phyloP scores from a whole-genome alignment of 805 yeast genomes.

The Candida piceae region DNA sequence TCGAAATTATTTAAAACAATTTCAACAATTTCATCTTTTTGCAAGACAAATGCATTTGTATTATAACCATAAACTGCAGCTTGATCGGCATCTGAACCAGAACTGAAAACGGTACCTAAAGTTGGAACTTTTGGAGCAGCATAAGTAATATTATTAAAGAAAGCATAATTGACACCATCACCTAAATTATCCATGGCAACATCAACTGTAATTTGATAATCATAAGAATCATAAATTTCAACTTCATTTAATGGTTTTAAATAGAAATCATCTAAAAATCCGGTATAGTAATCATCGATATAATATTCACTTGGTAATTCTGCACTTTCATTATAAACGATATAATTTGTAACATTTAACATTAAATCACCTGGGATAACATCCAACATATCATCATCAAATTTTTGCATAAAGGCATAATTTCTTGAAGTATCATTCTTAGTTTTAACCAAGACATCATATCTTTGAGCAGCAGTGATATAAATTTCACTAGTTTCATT shows the following conservation, averaged over 20 bases:
- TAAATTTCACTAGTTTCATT: constrained; percentile 66
- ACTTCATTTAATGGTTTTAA: constrained; percentile 58
- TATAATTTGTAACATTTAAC: constrained; percentile 69
- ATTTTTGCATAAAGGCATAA: constrained; percentile 75
- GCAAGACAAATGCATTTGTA: constrained; percentile 69
- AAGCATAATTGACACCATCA: constrained; percentile 92
- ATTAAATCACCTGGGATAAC: constrained; percentile 55
- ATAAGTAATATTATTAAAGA: constrained; percentile 84
- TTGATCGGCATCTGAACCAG: constrained; percentile 57
- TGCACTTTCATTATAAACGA: constrained; percentile 43
- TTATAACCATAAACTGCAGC: constrained; percentile 67
- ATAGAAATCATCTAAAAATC: constrained; percentile 70
- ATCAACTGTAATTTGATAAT: constrained; percentile 60
- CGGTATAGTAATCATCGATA: constrained; percentile 42
- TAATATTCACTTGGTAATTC: constrained; percentile 39
- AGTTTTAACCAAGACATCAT: constrained; percentile 72
- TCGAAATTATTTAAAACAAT: constrained; percentile 81
- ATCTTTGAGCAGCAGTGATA: constrained; percentile 89
- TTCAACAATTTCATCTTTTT: constrained; percentile 65
- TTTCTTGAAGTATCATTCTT: constrained; percentile 57
- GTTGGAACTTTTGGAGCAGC: constrained; percentile 82
- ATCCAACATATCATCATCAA: constrained; percentile 85
- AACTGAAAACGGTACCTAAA: constrained; percentile 67
- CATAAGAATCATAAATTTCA: constrained; percentile 61
- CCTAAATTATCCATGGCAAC: constrained; percentile 81